Evolutionary conservation across 1,284 basidiomycete genomes (phyloP), one percentile per base, ranked within the genome.

Genomic region (Nidula niveotomentosa): DNA sequence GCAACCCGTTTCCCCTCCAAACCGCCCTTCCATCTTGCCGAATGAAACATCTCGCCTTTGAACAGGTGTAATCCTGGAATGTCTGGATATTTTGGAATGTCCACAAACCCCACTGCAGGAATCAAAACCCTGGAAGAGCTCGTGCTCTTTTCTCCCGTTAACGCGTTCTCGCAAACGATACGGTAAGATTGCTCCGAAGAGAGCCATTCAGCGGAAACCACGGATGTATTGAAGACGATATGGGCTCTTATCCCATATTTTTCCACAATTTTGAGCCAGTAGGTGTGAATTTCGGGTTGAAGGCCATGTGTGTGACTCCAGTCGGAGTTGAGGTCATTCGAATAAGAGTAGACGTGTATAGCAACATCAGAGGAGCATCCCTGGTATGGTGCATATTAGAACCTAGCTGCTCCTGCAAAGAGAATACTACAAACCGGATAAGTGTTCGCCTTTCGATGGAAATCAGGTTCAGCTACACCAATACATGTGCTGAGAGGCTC

Each of bases 281-380:
- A 73, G 35, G 59, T 60, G 8, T 60, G 62, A 53, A 74, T 71
- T 48, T 71, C 68, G 33, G 65, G 62, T 50, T 73, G 71, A 30
- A 58, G 58, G 1, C 69, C 68, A 53, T 67, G 66, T 9, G 65
- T 61, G 23, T 57, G 54, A 2, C 58, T 60, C 71, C 72, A 75
- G 53, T 69, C 60, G n/a, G 69, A 61, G 7, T 69, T 68, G 45
- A 65, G 64, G 33, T 73, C 70, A 33, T 63, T 66, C 7, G 73
- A 73, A 23, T 69, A 60, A 6, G 69, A 72, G 55, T 74, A 75
- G 56, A 72, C 65, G 50, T 67, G 64, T n/a, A 62, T 57, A 12
- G 59, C 52, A 34, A 68, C 58, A 48, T 72, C 70, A 5, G 67
- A 70, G 10, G 66, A 59, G 48, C 66, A 68, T 17, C 68, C 68